A percentile compares a stretch with the other conserved stretches of the same genome.
These are phyloP conservation scores for Cryptococcus deneoformans DNA, from an alignment of 1,284 basidiomycete genomes.

Conservation along the genomic window DNA sequence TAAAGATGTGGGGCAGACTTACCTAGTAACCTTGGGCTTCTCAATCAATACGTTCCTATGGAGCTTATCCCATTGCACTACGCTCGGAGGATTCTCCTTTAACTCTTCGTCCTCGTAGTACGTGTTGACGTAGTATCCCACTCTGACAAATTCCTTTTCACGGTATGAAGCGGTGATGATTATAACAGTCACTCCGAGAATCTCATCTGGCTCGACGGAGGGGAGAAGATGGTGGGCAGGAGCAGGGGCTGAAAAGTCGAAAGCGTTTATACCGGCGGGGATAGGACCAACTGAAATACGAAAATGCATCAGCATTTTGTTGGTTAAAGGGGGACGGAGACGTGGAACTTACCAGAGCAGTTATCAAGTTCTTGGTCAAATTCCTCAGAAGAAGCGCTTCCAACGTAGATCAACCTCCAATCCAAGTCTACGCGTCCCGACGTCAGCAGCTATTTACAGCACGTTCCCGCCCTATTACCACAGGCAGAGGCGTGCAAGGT, in stretches of 20 bases:
- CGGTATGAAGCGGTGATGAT: slow-evolving; percentile 88
- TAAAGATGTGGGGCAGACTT: slow-evolving; percentile 21
- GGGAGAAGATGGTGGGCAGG: slow-evolving; percentile 72
- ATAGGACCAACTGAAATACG: slow-evolving; percentile 73
- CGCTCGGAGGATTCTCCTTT: slow-evolving; percentile 66
- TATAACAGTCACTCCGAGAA: slow-evolving; percentile 79
- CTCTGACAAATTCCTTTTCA: slow-evolving; percentile 96
- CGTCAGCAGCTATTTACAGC: neutral
- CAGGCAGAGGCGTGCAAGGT: neutral
- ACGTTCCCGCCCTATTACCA: too few relatives aligned
- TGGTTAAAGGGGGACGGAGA: neutral
- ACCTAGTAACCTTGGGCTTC: slow-evolving; percentile 91
- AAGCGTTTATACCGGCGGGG: slow-evolving; percentile 90
- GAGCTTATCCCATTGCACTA: slow-evolving; percentile 73
- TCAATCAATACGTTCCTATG: slow-evolving; percentile 80
- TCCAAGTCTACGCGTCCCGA: slow-evolving; percentile 75
- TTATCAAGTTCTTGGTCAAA: slow-evolving; percentile 96
- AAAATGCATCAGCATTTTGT: neutral
- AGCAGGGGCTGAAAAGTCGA: slow-evolving; percentile 80
- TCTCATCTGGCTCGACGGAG: slow-evolving; percentile 59
- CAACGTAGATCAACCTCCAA: slow-evolving; percentile 97
- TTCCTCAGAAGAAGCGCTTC: slow-evolving; percentile 84
- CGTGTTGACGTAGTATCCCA: slow-evolving; percentile 99
- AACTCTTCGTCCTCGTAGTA: slow-evolving; percentile 95
- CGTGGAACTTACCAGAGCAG: slow-evolving; percentile 61